Evolutionary conservation across 2,329 filamentous ascomycete genomes (phyloP), one percentile per base, ranked within the genome.

Genomic region (Aspergillus sp.): DNA sequence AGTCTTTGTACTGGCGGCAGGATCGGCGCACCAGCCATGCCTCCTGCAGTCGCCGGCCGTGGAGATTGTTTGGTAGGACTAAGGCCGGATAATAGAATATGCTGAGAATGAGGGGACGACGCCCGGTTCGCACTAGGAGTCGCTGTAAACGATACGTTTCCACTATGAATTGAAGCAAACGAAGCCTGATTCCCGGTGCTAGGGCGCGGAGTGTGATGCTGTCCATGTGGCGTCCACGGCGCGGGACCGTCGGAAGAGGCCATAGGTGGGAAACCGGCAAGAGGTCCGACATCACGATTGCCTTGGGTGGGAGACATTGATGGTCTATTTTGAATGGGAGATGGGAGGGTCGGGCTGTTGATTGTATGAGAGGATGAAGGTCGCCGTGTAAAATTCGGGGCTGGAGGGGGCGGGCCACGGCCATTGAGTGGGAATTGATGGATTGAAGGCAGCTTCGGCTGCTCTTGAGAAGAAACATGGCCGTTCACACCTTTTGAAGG

Each of bases 251-350:
- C 71, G n/a, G 66, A 61, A 8, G 67, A 56, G 13, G 57, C 62
- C 22, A 66, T 61, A 15, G 69, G 64, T n/a, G 74, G 75, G 42
- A 79, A 74, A 8, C 77, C 77, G 18, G 76, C 77, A 44, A 80
- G 68, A 50, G 74, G 76, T 4, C 77, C 76, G 45, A 79, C 68
- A 65, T 83, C 73, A 70, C 78, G 67, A 67, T 83, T 72, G 55
- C 81, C 72, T 71, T 82, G 66, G 55, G 81, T 77, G 20, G 78
- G 78, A 18, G 79, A 80, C 72, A 80, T 78, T 1, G 77, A 75
- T 1, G 78, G 76, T 13, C 73, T 74, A 55, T 78, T 78, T 47
- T 79, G 72, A 18, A 78, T 72, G 17, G 77, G 76, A 7, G 76
- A 78, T 13, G 69, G 66, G 34, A 70, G 64, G 22, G 47, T 63